A percentile compares a stretch with the other conserved stretches of the same genome.
phyloP scores from a whole-genome alignment of 1,139 yeast genomes.

The Kodamaea plutei region DNA sequence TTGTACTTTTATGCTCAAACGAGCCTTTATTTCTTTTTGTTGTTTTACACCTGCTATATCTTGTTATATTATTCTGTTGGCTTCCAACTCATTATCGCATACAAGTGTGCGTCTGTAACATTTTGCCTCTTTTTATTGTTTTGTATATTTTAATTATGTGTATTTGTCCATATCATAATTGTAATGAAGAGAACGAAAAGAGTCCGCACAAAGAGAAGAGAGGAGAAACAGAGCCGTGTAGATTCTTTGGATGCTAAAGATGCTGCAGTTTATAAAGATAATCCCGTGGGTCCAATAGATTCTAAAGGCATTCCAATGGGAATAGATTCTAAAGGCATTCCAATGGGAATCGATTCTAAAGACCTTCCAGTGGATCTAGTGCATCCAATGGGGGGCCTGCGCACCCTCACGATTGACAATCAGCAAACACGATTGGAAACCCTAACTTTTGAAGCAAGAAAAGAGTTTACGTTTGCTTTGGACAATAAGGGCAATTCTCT shows the following conservation, averaged over 20 bases:
- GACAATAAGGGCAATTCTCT: too few relatives aligned
- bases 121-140: slow-evolving; percentile 1
- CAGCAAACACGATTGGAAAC: too few relatives aligned
- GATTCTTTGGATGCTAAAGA: neutral
- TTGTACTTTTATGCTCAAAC: slow-evolving; percentile 1
- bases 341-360: too few relatives aligned
- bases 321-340: too few relatives aligned
- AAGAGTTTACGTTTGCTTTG: too few relatives aligned
- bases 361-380: too few relatives aligned
- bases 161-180: slow-evolving; percentile 2
- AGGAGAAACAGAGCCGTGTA: neutral
- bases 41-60: slow-evolving; percentile 2
- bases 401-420: too few relatives aligned
- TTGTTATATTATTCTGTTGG: slow-evolving; percentile 2
- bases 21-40: slow-evolving; percentile 1
- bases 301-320: too few relatives aligned
- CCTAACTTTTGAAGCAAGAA: too few relatives aligned
- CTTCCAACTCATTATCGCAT: slow-evolving; percentile 1
- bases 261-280: too few relatives aligned
- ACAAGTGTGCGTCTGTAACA: slow-evolving; percentile 1
- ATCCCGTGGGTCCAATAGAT: too few relatives aligned
- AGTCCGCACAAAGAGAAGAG: neutral
- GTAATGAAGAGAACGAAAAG: neutral
- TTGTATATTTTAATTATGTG: slow-evolving; percentile 3
- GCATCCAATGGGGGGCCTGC: too few relatives aligned